Percentiles rank a stretch among this genome's conserved stretches.
These are phyloP conservation scores for Hyparrhenia diplandra DNA, from an alignment of 176 grass and related monocot genomes.

Conservation along the genomic window DNA sequence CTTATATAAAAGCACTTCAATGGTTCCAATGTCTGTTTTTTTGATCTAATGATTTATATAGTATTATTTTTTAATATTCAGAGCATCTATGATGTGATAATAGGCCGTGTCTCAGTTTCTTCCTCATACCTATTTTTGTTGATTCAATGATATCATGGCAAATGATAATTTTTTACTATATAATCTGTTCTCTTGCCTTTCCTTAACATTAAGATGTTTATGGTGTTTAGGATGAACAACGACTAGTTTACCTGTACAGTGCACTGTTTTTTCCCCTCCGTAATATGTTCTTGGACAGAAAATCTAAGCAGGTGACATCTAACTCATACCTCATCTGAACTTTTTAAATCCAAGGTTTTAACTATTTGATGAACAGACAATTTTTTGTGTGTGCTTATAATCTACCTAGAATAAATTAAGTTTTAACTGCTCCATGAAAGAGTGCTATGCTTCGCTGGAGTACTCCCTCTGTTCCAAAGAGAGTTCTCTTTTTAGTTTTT, in stretches of 20 bases:
- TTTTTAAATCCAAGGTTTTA: neutral
- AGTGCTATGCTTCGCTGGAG: too few species aligned
- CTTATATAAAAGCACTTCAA: neutral
- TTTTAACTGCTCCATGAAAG: neutral
- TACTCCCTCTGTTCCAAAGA: neutral
- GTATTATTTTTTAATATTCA: too few species aligned
- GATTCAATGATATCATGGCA: neutral
- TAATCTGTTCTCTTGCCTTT: neutral
- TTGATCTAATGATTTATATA: neutral
- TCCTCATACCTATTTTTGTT: neutral
- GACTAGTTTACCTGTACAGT: too few species aligned
- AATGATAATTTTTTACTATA: neutral
- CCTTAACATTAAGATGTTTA: constrained; percentile 17
- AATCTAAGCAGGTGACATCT: constrained; percentile 54
- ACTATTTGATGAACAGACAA: neutral
- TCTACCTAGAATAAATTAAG: neutral
- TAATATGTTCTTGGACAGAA: too few species aligned
- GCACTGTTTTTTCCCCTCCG: too few species aligned
- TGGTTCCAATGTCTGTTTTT: neutral
- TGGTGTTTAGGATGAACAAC: constrained; percentile 68
- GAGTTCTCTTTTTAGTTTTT: too few species aligned
- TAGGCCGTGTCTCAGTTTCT: neutral
- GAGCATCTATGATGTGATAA: neutral
- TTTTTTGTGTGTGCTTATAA: neutral
- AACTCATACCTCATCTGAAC: neutral